These are phyloP conservation scores for Lactarius sanguifluus DNA, from an alignment of 768 basidiomycete species.

Conservation along the genomic window DNA sequence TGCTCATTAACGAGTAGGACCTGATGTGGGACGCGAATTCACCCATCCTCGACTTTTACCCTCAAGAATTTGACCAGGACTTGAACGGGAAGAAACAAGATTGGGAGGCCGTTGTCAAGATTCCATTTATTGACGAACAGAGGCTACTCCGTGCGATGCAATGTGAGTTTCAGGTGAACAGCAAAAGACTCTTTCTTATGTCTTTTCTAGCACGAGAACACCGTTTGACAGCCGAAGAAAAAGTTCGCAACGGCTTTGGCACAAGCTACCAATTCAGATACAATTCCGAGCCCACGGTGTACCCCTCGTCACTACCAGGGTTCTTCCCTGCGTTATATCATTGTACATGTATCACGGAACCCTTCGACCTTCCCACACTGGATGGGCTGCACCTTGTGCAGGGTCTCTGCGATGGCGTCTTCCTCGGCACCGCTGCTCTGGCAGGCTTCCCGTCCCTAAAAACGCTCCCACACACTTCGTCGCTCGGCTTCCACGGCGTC, in stretches of 20 bases:
- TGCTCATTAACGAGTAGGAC: conserved; percentile 52
- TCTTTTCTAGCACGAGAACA: conserved; percentile 64
- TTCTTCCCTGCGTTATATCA: conserved; percentile 89
- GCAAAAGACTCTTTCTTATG: conserved; percentile 16
- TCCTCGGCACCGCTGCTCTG: conserved; percentile 78
- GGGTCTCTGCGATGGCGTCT: conserved; percentile 87
- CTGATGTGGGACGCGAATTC: conserved; percentile 85
- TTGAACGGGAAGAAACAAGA: conserved; percentile 98
- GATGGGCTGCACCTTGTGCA: conserved; percentile 81
- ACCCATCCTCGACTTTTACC: conserved; percentile 93
- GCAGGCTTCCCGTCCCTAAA: conserved; percentile 97
- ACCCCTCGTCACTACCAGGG: conserved; percentile 90
- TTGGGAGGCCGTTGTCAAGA: conserved; percentile 99
- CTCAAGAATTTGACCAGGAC: conserved; percentile 86
- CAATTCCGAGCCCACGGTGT: conserved; percentile 62
- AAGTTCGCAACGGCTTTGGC: conserved; percentile 70
- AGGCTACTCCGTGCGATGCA: conserved; percentile 82
- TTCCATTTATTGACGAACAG: conserved; percentile 90
- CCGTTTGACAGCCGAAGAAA: conserved; percentile 74
- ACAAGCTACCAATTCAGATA: conserved; percentile 79
- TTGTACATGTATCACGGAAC: conserved; percentile 75
- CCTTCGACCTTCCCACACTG: conserved; percentile 87
- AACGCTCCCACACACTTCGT: conserved; percentile 76
- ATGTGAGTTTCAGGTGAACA: conserved; percentile 45
- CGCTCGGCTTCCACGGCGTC: conserved; percentile 82